phyloP scores from a whole-genome alignment of 2,329 filamentous ascomycete species.

The Neopestalotiopsis rosae region DNA sequence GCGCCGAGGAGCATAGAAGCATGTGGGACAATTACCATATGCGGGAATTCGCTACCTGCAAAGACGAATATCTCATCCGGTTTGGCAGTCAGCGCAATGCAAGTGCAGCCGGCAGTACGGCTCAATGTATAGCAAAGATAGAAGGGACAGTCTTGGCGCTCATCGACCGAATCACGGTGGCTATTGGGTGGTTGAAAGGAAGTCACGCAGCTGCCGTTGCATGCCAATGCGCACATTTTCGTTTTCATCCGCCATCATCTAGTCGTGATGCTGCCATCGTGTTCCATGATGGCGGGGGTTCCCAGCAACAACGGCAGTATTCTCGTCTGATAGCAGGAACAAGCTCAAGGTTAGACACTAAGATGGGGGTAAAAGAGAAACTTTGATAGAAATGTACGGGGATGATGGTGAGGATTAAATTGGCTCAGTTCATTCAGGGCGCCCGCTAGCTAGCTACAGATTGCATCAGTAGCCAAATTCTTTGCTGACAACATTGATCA shows the following conservation, averaged over 20 bases:
- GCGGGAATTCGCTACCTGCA: neutral
- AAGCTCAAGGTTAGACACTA: slow-evolving; percentile 4
- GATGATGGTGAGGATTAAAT: neutral
- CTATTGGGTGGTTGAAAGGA: too few relatives aligned
- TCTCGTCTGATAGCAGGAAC: neutral
- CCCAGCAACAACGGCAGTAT: neutral
- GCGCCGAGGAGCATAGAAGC: neutral
- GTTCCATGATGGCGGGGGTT: neutral
- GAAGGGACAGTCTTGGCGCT: neutral
- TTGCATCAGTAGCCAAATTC: slow-evolving; percentile 33
- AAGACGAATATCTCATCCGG: neutral
- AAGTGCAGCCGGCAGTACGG: neutral
- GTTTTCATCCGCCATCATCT: neutral
- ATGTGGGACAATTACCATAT: neutral
- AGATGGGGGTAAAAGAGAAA: neutral
- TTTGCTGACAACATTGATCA: slow-evolving; percentile 36
- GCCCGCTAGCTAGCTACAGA: neutral
- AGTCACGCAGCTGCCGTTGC: neutral
- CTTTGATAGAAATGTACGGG: neutral
- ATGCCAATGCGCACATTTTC: neutral
- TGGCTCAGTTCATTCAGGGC: neutral
- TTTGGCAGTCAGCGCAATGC: neutral
- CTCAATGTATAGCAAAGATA: neutral
- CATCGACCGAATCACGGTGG: neutral
- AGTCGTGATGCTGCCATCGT: neutral